A percentile compares a stretch with the other conserved stretches of the same genome.
Conservation (phyloP, 1,139 yeast genomes). For the Barnettozyma hawaiiensis region DNA sequence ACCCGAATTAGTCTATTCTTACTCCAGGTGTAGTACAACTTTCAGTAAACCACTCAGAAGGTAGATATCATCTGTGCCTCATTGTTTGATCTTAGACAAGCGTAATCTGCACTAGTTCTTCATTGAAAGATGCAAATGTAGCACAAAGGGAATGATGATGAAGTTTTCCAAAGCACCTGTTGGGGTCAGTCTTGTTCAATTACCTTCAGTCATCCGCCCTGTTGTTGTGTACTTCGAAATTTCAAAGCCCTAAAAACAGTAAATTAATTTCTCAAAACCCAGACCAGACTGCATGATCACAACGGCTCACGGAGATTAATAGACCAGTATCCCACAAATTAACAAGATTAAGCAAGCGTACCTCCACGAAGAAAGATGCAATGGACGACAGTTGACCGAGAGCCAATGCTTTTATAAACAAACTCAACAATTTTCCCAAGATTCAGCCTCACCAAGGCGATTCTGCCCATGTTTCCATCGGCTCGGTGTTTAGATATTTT, state of each 20-base stretch:
- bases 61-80: too few relatives aligned
- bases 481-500: constrained; percentile 6
- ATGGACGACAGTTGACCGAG: constrained; percentile 10
- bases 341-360: neutral
- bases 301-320: neutral
- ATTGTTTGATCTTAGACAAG: neutral
- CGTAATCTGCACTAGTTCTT: neutral
- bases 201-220: neutral
- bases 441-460: neutral
- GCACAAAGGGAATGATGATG: neutral
- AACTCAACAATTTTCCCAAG: neutral
- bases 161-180: neutral
- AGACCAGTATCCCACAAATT: neutral
- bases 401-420: neutral
- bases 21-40: too few relatives aligned
- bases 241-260: neutral
- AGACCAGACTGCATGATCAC: neutral
- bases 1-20: too few relatives aligned
- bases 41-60: too few relatives aligned
- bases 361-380: neutral
- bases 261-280: neutral
- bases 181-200: neutral
- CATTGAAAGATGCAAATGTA: neutral
- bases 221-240: neutral
- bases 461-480: neutral